Percentiles rank a stretch among this genome's conserved stretches.
These are phyloP conservation scores for Leucocoprinus leucothites DNA, from an alignment of 768 basidiomycete species.

Conservation along the genomic window DNA sequence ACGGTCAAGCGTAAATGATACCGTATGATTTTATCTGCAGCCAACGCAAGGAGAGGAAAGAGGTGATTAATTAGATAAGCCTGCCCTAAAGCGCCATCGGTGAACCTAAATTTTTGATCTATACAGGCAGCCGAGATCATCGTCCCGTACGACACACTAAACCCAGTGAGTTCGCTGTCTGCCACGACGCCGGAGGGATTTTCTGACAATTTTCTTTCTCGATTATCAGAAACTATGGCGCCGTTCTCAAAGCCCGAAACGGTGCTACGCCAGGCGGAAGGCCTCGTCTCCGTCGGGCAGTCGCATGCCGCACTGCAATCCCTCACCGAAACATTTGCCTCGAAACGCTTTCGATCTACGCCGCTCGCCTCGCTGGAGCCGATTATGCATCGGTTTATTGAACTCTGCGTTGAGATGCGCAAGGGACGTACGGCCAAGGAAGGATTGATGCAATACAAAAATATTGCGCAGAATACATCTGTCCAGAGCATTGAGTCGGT, in stretches of 20 bases:
- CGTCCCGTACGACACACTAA: slow-evolving; percentile 1
- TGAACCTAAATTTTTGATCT: slow-evolving; percentile 9
- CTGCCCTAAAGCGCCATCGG: slow-evolving; percentile 3
- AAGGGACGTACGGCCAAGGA: slow-evolving; percentile 94
- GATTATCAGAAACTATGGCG: slow-evolving; percentile 53
- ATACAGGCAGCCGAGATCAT: slow-evolving; percentile 7
- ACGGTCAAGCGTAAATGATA: too few relatives aligned
- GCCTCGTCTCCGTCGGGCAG: slow-evolving; percentile 90
- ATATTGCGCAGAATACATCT: slow-evolving; percentile 91
- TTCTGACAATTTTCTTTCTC: neutral
- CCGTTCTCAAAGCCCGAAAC: slow-evolving; percentile 91
- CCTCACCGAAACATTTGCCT: slow-evolving; percentile 87
- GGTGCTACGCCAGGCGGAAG: slow-evolving; percentile 90
- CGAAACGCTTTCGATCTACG: slow-evolving; percentile 92
- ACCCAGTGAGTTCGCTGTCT: slow-evolving; percentile 3
- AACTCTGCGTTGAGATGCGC: slow-evolving; percentile 93
- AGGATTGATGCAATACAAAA: slow-evolving; percentile 96
- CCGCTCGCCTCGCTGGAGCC: slow-evolving; percentile 88
- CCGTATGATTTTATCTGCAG: too few relatives aligned
- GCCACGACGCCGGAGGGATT: neutral
- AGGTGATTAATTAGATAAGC: neutral
- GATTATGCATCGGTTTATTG: slow-evolving; percentile 93
- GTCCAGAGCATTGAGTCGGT: slow-evolving; percentile 91
- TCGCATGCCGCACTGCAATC: slow-evolving; percentile 87
- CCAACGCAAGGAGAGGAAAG: too few relatives aligned